These are phyloP conservation scores for Ephemerocybe angulata DNA, from an alignment of 768 basidiomycete genomes.

Conservation along the genomic window DNA sequence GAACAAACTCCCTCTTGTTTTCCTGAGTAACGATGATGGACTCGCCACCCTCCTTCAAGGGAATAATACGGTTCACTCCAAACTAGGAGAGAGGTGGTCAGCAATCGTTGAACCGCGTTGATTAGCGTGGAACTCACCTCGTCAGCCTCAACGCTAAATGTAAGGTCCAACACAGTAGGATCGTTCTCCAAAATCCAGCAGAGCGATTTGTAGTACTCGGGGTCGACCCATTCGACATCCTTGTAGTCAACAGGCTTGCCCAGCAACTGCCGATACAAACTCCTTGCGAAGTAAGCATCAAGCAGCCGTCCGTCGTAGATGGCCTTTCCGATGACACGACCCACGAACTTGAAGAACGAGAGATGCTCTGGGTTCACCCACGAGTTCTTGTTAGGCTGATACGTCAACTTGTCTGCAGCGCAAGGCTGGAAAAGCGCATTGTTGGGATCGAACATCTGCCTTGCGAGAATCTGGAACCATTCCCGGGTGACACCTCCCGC, in stretches of 20 bases:
- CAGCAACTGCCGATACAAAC: constrained; percentile 91
- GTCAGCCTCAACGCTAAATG: constrained; percentile 94
- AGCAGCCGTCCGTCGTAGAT: constrained; percentile 94
- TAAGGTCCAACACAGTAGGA: constrained; percentile 79
- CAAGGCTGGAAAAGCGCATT: constrained; percentile 98
- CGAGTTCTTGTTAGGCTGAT: constrained; percentile 93
- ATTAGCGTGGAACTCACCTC: constrained; percentile 52
- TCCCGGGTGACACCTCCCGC: constrained; percentile 97
- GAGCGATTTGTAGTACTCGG: constrained; percentile 96
- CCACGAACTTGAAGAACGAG: constrained; percentile 98
- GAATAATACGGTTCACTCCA: constrained; percentile 83
- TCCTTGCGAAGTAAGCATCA: constrained; percentile 97
- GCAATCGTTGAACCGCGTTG: neutral
- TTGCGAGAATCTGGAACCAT: constrained; percentile 97
- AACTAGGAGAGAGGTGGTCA: constrained; percentile 49
- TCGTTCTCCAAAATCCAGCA: constrained; percentile 99
- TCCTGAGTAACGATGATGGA: constrained; percentile 88
- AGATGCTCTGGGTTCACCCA: constrained; percentile 95
- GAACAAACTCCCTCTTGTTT: constrained; percentile 95
- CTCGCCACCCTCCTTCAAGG: constrained; percentile 84
- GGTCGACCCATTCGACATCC: constrained; percentile 97
- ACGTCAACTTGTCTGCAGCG: constrained; percentile 90
- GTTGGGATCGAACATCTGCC: constrained; percentile 99
- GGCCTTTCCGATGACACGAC: constrained; percentile 95
- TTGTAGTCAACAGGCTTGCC: constrained; percentile 93